These are phyloP conservation scores for Erysiphe pulchra DNA, from an alignment of 2,329 filamentous ascomycete species.

Conservation along the genomic window DNA sequence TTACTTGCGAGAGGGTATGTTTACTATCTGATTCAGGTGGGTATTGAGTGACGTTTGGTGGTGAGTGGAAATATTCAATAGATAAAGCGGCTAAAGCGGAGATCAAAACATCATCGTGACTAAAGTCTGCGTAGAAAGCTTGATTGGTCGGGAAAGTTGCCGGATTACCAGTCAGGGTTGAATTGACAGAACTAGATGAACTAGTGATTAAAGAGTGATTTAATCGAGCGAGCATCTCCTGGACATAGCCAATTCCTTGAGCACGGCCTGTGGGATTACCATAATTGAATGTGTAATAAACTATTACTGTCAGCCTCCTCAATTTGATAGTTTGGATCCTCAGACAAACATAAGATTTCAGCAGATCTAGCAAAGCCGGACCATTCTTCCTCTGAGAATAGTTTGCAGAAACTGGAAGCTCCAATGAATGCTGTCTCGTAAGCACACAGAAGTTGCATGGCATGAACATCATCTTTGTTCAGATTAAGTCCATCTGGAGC, in stretches of 20 bases:
- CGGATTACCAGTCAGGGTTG: constrained; percentile 40
- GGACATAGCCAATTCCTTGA: constrained; percentile 64
- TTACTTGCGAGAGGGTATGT: constrained; percentile 24
- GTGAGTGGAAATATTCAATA: constrained; percentile 25
- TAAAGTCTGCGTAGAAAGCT: constrained; percentile 61
- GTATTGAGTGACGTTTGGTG: constrained; percentile 18
- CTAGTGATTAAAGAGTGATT: constrained; percentile 41
- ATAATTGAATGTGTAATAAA: constrained; percentile 43
- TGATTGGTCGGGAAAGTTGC: constrained; percentile 44
- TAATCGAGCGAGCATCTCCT: constrained; percentile 60
- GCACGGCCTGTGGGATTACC: constrained; percentile 61
- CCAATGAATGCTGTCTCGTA: constrained; percentile 26
- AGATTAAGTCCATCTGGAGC: constrained; percentile 22
- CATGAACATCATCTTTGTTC: constrained; percentile 23
- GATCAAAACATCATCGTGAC: constrained; percentile 69
- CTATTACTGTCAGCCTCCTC: not conserved
- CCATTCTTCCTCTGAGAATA: constrained; percentile 30
- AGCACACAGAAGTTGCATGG: constrained; percentile 25
- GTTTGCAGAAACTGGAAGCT: constrained; percentile 22
- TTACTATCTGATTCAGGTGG: constrained; percentile 19
- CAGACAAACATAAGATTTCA: constrained; percentile 22
- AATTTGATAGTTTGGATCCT: not conserved
- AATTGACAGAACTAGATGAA: constrained; percentile 44
- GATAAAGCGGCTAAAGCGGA: constrained; percentile 30
- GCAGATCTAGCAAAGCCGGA: constrained; percentile 24